These are phyloP conservation scores for Colletotrichum spaethianum DNA, from an alignment of 2,329 filamentous ascomycete genomes.

Conservation along the genomic window DNA sequence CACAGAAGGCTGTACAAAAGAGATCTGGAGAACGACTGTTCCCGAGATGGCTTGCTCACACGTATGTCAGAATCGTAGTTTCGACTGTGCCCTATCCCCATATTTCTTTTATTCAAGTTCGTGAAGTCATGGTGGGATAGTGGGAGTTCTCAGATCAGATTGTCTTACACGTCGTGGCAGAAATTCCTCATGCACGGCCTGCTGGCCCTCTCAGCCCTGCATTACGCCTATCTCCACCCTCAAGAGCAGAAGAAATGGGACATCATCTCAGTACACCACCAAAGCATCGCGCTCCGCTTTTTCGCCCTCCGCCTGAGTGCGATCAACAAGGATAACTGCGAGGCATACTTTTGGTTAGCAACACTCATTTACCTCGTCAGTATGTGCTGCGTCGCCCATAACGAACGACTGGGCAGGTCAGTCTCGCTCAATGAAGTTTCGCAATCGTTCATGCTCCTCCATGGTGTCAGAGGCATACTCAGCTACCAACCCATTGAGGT, in stretches of 20 bases:
- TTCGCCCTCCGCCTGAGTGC: conserved; percentile 46
- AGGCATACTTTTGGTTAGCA: conserved; percentile 50
- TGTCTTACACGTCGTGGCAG: conserved; percentile 35
- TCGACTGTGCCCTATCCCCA: not conserved
- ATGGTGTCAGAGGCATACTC: conserved; percentile 50
- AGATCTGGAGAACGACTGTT: conserved; percentile 39
- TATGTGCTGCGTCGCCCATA: conserved; percentile 47
- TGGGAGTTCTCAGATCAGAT: conserved; percentile 1
- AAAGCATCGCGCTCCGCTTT: conserved; percentile 49
- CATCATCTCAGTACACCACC: conserved; percentile 51
- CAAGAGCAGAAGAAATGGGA: conserved; percentile 44
- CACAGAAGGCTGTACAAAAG: conserved; percentile 34
- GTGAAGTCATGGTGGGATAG: conserved; percentile 45
- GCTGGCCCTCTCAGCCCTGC: conserved; percentile 50
- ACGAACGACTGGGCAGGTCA: conserved; percentile 19
- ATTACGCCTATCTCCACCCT: conserved; percentile 48
- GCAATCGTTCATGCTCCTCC: conserved; percentile 49
- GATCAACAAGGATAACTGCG: conserved; percentile 49
- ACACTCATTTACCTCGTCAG: conserved; percentile 51
- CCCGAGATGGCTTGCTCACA: conserved; percentile 39
- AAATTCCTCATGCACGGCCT: conserved; percentile 51
- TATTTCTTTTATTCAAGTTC: conserved; percentile 32
- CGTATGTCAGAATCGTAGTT: conserved; percentile 5
- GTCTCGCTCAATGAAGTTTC: conserved; percentile 49
- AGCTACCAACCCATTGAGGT: conserved; percentile 46